Conservation (phyloP, 2,329 filamentous ascomycete genomes). For the Spiromastix sp. region DNA sequence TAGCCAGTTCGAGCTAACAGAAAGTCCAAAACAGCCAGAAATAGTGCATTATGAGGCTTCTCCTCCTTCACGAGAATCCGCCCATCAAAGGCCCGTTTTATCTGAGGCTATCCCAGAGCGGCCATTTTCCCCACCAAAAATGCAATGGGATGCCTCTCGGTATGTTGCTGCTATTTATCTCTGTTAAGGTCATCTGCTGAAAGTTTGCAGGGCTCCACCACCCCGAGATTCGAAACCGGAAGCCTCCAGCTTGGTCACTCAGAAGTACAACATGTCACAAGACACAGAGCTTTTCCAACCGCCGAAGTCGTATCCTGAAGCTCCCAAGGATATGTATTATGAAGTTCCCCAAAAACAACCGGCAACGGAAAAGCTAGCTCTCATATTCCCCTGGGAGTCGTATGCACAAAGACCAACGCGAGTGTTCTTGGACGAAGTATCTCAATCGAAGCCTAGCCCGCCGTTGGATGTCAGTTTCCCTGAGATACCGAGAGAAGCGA, state of each 20-base stretch:
- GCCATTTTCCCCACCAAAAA: conserved; percentile 46
- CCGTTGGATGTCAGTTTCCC: conserved; percentile 2
- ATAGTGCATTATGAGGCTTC: conserved; percentile 34
- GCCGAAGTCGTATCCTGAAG: conserved; percentile 67
- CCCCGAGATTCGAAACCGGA: conserved; percentile 65
- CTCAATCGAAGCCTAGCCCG: conserved; percentile 4
- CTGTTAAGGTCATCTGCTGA: conserved; percentile 9
- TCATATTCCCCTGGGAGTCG: conserved; percentile 87
- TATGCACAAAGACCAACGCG: conserved; percentile 50
- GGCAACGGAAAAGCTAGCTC: conserved; percentile 48
- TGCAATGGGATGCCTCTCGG: conserved; percentile 54
- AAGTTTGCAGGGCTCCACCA: conserved; percentile 44
- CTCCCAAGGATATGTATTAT: conserved; percentile 82
- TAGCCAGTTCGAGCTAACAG: conserved; percentile 5
- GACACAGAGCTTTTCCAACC: conserved; percentile 66
- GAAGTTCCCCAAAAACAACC: conserved; percentile 55
- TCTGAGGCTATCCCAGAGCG: conserved; percentile 33
- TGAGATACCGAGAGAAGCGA: neutral
- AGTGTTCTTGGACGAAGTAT: conserved; percentile 30
- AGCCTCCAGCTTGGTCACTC: conserved; percentile 68
- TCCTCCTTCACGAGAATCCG: conserved; percentile 31
- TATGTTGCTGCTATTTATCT: conserved; percentile 27
- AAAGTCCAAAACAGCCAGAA: neutral
- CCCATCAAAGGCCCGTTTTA: too few relatives aligned
- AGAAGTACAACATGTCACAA: conserved; percentile 73